These are phyloP conservation scores for Blastobotrys mokoenaii DNA, from an alignment of 805 yeast species.

Conservation along the genomic window DNA sequence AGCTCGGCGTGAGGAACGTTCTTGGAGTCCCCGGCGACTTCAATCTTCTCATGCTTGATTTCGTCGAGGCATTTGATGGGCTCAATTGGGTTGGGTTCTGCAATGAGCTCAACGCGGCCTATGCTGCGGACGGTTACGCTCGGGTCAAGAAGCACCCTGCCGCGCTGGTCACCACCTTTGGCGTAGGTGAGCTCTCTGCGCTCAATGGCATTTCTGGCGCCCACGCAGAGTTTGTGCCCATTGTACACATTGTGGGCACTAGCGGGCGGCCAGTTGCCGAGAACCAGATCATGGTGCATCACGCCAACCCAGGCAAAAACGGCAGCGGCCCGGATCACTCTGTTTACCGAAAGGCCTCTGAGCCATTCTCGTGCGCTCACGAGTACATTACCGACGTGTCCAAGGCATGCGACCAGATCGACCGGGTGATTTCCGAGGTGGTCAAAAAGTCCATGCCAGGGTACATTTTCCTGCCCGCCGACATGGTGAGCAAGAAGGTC, in stretches of 20 bases:
- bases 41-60: conserved; percentile 35
- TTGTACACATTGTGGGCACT: conserved; percentile 80
- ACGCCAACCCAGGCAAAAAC: conserved; percentile 28
- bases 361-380: conserved; percentile 46
- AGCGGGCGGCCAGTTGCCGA: conserved; percentile 38
- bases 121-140: conserved; percentile 86
- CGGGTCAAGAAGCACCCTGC: conserved; percentile 56
- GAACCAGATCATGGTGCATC: conserved; percentile 30
- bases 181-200: conserved; percentile 86
- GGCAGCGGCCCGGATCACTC: conserved; percentile 43
- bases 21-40: conserved; percentile 41
- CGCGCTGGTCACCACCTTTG: conserved; percentile 65
- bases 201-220: conserved; percentile 78
- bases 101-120: conserved; percentile 84
- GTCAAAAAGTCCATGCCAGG: conserved; percentile 66
- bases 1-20: conserved; percentile 29
- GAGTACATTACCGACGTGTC: conserved; percentile 39
- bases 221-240: conserved; percentile 70
- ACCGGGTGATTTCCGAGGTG: conserved; percentile 51
- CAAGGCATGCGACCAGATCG: conserved; percentile 54
- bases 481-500: conserved; percentile 38
- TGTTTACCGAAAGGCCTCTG: conserved; percentile 57
- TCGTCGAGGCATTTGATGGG: conserved; percentile 31
- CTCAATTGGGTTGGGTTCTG: conserved; percentile 75
- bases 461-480: conserved; percentile 68